Evolutionary conservation across 495 filamentous ascomycete genomes (phyloP), one percentile per base, ranked within the genome.

Genomic region (Hypoxylon trugodes): DNA sequence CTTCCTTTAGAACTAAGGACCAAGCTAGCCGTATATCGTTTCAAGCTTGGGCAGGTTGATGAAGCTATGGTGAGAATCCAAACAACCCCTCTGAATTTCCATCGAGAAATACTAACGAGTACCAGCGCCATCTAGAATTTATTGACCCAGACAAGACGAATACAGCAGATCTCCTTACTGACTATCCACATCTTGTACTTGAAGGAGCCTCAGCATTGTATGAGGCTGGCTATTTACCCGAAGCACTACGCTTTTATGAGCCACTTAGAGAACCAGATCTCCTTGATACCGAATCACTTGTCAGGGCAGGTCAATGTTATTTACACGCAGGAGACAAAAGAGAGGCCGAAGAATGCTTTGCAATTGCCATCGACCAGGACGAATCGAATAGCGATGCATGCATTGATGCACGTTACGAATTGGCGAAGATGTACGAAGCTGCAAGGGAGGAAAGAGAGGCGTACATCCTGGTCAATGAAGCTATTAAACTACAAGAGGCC

Each of bases 1-100:
- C 80, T 98, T 10, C 95, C 95, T 0, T 68, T 91, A 2, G 93
- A 97, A 59, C 71, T 98, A 28, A 85, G 93, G n/a, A 84, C 91
- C 12, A 96, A 92, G 73, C 77, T 98, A 57, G 94, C 91, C 7
- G 68, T 95, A 3, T 96, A 89, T 72, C 84, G 96, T 19, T 73
- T 96, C 28, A 87, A 85, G 42, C 77, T 90, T 62, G 85, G 84
- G 0, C 72, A 93, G 53, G 74, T 87, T 32, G 76, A 83, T n/a
- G 94, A 98, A 77, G 93, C 92, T 15, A 76, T 90, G 74, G 89
- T 91, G 80, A 58, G 81, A 83, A 77, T 32, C 32, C 8, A 46
- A 58, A 30, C 12, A 26, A 16, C 37, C 25, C 24, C 8, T 28
- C 2, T 19, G 7, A 28, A 32, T 41, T 38, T 21, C 13, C 9